Percentiles rank a stretch among this genome's conserved stretches.
Evolutionary conservation across 192 early-diverging fungal genomes (phyloP).

Genomic region (Diversispora eburnea): DNA sequence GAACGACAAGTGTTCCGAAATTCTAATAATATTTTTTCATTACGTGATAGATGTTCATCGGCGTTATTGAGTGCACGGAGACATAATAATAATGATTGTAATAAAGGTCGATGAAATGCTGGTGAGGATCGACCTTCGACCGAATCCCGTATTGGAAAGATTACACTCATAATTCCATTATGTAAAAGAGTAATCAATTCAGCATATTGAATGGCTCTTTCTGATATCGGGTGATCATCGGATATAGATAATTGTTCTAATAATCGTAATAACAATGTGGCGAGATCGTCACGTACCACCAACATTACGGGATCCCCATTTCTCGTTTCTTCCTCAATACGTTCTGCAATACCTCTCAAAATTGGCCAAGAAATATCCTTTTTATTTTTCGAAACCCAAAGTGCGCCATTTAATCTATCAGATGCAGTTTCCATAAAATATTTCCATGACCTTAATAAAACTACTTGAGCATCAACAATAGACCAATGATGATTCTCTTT

Average conservation of each 20-base stretch:
- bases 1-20: constrained; percentile 17
- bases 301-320: not conserved
- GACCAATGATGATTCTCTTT: constrained; percentile 33
- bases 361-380: constrained; percentile 4
- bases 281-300: constrained; percentile 20
- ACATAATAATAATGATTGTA: constrained; percentile 37
- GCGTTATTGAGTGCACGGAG: constrained; percentile 29
- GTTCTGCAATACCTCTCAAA: not conserved
- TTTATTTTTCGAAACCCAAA: constrained; percentile 17
- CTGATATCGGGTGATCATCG: not conserved
- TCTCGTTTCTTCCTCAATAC: constrained; percentile 15
- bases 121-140: constrained; percentile 6
- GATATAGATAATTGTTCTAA: constrained; percentile 11
- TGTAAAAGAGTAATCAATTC: constrained; percentile 12
- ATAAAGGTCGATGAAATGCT: constrained; percentile 33
- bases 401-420: not conserved
- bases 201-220: not conserved
- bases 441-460: constrained; percentile 35
- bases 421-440: constrained; percentile 34
- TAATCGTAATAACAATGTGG: constrained; percentile 6
- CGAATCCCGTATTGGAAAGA: constrained; percentile 5
- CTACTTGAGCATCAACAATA: constrained; percentile 30
- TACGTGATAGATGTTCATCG: not conserved
- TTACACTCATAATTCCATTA: constrained; percentile 21
- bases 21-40: not conserved